phyloP scores from a whole-genome alignment of 495 filamentous ascomycete genomes.

The Penicillium odoratum region DNA sequence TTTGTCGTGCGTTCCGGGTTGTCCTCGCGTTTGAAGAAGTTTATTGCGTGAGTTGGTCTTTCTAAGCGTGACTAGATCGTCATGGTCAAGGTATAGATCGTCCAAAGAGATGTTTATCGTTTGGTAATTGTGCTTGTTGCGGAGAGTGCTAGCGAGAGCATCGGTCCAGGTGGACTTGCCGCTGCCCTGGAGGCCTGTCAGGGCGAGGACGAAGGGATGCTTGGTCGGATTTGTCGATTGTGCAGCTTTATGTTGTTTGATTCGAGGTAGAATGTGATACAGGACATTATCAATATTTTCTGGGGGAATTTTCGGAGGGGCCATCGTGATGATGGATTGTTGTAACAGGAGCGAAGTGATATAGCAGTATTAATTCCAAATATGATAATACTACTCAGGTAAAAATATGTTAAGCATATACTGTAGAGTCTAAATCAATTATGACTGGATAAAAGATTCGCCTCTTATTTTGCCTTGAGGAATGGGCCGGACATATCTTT shows the following conservation, averaged over 20 bases:
- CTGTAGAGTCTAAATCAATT: no score
- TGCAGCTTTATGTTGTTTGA: conserved; percentile 6
- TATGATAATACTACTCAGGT: no score
- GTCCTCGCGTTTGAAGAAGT: conserved; percentile 16
- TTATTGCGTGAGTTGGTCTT: conserved; percentile 13
- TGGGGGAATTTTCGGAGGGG: conserved; percentile 3
- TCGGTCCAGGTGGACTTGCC: conserved; percentile 24
- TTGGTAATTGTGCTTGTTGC: conserved; percentile 7
- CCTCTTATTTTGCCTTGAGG: not conserved
- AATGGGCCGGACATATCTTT: conserved; percentile 20
- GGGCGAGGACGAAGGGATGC: conserved; percentile 11
- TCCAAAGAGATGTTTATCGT: conserved; percentile 20
- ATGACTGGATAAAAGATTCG: not conserved
- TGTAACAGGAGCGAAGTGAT: no score
- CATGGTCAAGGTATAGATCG: conserved; percentile 21
- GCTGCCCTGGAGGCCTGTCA: conserved; percentile 23
- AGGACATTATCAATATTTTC: conserved; percentile 11
- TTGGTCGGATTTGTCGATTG: conserved; percentile 8
- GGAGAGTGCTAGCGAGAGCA: conserved; percentile 10
- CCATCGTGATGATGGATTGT: conserved; percentile 1
- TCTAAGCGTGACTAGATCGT: conserved; percentile 11
- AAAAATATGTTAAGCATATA: no score
- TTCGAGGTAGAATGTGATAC: conserved; percentile 6
- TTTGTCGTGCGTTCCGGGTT: conserved; percentile 20
- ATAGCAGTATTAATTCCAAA: no score